Evolutionary conservation across 352 stramenopile species (phyloP).

Genomic region (Globisporangium viniferum): DNA sequence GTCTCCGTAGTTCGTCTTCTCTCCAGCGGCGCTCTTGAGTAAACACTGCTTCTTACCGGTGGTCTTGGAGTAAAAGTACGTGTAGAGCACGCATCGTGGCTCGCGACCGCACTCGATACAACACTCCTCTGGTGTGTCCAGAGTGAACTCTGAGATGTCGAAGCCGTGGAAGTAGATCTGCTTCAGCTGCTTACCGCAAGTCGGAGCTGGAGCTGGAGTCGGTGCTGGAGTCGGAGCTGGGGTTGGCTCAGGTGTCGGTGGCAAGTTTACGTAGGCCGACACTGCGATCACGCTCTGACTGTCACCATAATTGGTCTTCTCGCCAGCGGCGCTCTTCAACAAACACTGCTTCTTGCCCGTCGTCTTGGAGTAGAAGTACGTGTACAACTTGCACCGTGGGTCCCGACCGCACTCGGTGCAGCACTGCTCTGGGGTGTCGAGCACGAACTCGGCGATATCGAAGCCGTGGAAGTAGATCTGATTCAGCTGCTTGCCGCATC

Average conservation of each 20-base stretch:
- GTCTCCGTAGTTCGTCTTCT: too few relatives aligned
- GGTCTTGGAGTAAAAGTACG: constrained; percentile 12
- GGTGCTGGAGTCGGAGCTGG: background rate
- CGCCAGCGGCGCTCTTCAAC: too few relatives aligned
- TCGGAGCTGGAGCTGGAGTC: background rate
- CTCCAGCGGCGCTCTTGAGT: too few relatives aligned
- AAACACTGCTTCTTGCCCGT: background rate
- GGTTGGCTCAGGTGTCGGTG: background rate
- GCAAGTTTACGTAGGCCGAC: too few relatives aligned
- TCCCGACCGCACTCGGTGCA: constrained; percentile 4
- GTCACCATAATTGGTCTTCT: too few relatives aligned
- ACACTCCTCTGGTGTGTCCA: constrained; percentile 11
- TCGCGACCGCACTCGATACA: constrained; percentile 3
- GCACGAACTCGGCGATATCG: constrained; percentile 2
- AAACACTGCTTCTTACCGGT: background rate
- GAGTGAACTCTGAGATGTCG: constrained; percentile 3
- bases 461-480: constrained; percentile 16
- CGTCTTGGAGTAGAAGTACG: constrained; percentile 13
- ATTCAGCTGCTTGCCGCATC: constrained; percentile 8
- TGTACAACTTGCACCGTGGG: constrained; percentile 7
- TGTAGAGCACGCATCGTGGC: constrained; percentile 8
- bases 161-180: constrained; percentile 16
- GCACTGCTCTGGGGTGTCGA: constrained; percentile 9
- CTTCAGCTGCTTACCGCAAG: constrained; percentile 9
- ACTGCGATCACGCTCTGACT: too few relatives aligned